Conservation (phyloP, 2,329 filamentous ascomycete genomes). For the Onygenales sp. region DNA sequence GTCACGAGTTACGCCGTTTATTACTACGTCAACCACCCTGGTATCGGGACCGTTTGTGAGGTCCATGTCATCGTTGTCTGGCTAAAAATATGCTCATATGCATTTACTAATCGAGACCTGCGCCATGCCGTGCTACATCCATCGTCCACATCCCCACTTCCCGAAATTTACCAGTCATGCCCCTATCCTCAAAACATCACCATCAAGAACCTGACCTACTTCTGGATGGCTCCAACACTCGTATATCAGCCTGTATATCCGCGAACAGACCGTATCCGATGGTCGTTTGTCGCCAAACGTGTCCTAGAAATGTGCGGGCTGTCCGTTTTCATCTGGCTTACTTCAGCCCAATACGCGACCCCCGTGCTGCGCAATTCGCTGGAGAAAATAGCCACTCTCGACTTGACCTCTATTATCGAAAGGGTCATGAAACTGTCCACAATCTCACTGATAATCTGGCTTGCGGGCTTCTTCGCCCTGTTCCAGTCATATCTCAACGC, state of each 20-base stretch:
- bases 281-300: conserved; percentile 79
- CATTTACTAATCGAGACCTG: conserved; percentile 90
- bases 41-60: conserved; percentile 85
- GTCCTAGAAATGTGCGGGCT: conserved; percentile 67
- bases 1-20: conserved; percentile 82
- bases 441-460: conserved; percentile 92
- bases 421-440: conserved; percentile 90
- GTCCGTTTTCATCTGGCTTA: conserved; percentile 88
- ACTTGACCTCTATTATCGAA: conserved; percentile 74
- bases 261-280: conserved; percentile 69
- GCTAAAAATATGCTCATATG: conserved; percentile 93
- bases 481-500: conserved; percentile 93
- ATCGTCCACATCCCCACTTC: conserved; percentile 57
- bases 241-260: conserved; percentile 97
- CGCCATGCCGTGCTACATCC: conserved; percentile 83
- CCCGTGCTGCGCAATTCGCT: conserved; percentile 84
- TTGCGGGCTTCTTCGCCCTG: conserved; percentile 91
- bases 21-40: conserved; percentile 80
- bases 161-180: conserved; percentile 70
- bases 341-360: conserved; percentile 86
- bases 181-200: conserved; percentile 91
- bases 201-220: conserved; percentile 77
- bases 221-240: conserved; percentile 95
- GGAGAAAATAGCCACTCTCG: conserved; percentile 71
- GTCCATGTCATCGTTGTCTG: conserved; percentile 90